Conservation (phyloP, 805 yeast species). For the Myxozyma neotropica region DNA sequence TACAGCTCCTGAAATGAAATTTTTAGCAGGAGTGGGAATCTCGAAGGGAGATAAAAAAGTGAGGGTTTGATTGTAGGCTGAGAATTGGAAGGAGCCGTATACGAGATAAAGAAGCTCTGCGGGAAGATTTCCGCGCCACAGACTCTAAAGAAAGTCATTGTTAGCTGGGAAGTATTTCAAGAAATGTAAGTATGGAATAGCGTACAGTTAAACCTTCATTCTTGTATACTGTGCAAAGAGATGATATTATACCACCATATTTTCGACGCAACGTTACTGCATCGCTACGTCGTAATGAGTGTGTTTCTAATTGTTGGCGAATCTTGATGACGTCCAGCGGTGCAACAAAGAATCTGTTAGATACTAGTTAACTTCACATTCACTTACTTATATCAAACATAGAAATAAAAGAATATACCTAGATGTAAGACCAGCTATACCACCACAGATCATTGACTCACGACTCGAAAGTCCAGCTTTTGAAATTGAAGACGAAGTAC, state of each 20-base stretch:
- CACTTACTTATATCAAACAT: no score
- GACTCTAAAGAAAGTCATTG: not conserved
- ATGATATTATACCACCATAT: slow-evolving; percentile 28
- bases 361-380: no score
- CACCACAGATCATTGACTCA: slow-evolving; percentile 69
- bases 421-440: slow-evolving; percentile 64
- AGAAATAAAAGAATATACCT: slow-evolving; percentile 44
- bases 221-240: slow-evolving; percentile 50
- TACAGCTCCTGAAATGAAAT: slow-evolving; percentile 66
- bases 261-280: not conserved
- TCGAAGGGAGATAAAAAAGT: slow-evolving; percentile 17
- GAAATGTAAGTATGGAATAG: not conserved
- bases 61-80: slow-evolving; percentile 58
- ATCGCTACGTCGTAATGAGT: not conserved
- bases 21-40: slow-evolving; percentile 43
- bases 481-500: slow-evolving; percentile 32
- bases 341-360: slow-evolving; percentile 68
- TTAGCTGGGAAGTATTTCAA: not conserved
- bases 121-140: slow-evolving; percentile 94
- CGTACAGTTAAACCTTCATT: slow-evolving; percentile 61
- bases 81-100: slow-evolving; percentile 85
- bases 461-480: slow-evolving; percentile 56
- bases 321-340: slow-evolving; percentile 81
- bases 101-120: slow-evolving; percentile 83
- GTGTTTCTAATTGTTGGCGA: slow-evolving; percentile 63